Evolutionary conservation across 1,284 basidiomycete species (phyloP).

Genomic region (Mycena citricolor): DNA sequence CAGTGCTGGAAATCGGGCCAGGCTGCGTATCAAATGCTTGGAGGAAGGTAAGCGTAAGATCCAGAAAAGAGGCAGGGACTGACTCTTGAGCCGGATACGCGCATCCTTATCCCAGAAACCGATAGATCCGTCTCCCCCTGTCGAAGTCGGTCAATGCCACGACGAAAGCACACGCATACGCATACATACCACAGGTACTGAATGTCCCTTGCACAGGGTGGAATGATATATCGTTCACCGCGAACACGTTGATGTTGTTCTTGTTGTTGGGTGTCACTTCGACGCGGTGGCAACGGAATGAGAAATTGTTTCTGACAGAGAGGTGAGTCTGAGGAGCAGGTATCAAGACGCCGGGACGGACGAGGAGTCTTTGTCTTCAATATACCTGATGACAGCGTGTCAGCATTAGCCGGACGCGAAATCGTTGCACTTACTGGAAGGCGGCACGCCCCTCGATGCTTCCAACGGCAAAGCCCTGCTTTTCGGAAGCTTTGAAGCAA

Average conservation of each 20-base stretch:
- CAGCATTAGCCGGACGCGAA: not conserved
- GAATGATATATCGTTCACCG: slow-evolving; percentile 88
- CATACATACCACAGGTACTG: slow-evolving; percentile 79
- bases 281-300: slow-evolving; percentile 94
- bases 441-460: slow-evolving; percentile 95
- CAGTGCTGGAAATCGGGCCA: slow-evolving; percentile 69
- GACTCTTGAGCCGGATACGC: slow-evolving; percentile 86
- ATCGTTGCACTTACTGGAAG: slow-evolving; percentile 75
- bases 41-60: slow-evolving; percentile 13
- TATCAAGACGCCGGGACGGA: slow-evolving; percentile 34
- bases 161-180: slow-evolving; percentile 27
- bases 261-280: slow-evolving; percentile 65
- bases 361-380: slow-evolving; percentile 76
- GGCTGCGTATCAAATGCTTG: slow-evolving; percentile 70
- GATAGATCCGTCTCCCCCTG: slow-evolving; percentile 77
- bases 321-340: slow-evolving; percentile 4
- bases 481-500: slow-evolving; percentile 74
- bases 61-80: not conserved
- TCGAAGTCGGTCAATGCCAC: slow-evolving; percentile 5
- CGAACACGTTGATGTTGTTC: slow-evolving; percentile 82
- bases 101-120: slow-evolving; percentile 92
- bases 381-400: slow-evolving; percentile 51
- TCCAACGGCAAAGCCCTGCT: slow-evolving; percentile 86
- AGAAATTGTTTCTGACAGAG: slow-evolving; percentile 77
- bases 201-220: slow-evolving; percentile 94